Evolutionary conservation across 2,329 filamentous ascomycete genomes (phyloP), one percentile per base, ranked within the genome.

Genomic region (Trichoderma koningiopsis): DNA sequence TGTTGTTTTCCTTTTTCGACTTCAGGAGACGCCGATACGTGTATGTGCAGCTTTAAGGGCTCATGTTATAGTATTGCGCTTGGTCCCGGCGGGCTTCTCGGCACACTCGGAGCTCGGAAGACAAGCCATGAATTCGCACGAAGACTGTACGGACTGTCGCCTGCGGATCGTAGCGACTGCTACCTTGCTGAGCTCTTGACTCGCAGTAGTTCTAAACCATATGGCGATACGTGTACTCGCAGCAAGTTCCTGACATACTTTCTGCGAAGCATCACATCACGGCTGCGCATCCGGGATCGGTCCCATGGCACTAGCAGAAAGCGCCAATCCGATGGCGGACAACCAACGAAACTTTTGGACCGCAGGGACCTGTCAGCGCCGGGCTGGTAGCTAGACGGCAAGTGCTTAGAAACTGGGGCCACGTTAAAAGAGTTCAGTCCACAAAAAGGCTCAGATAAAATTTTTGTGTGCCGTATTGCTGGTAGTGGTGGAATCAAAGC

Each of bases 331-430:
- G 22, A n/a, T 47, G 60, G 29, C 43, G 31, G 43, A 27, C 2
- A 31, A 62, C 5, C 2, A 31, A 62, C 5, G 27, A 43, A 11
- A 43, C 29, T 43, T 43, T 43, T 43, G 0, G 29, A 63, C 53
- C 40, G 57, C 63, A 52, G 55, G 63, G 55, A 67, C 63, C 63
- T 40, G 63, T 67, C 63, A 67, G 63, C 63, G 31, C 63, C 19
- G 40, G 40, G 53, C 53, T 58, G 27, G 53, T 31, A 49, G 29
- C 55, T 58, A 59, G 24, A 43, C n/a, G 55, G 37, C 55, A 67
- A 67, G 63, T 67, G 63, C 63, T 67, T 67, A 67, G 63, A 67
- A 67, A 59, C 53, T 47, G 63, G 63, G 55, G n/a, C 53, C 16
- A 13, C 19, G 22, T 24, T 6, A 13, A 13, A 22, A 49, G 53